These are phyloP conservation scores for Rostrohypoxylon terebratum DNA, from an alignment of 495 filamentous ascomycete species.

Conservation along the genomic window DNA sequence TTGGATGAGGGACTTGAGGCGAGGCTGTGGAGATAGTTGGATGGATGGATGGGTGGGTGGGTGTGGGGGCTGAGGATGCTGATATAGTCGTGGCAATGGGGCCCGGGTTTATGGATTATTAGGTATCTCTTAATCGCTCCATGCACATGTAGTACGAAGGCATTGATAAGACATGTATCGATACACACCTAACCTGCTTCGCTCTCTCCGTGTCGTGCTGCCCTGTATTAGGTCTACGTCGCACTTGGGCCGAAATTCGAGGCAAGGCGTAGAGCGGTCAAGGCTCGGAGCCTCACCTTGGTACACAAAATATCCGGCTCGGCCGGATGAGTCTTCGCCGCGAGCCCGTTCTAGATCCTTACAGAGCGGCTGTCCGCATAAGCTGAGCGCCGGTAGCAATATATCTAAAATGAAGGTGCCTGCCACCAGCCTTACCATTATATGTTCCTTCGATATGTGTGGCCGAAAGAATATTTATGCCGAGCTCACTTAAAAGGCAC, in stretches of 20 bases:
- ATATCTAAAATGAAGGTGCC: background rate
- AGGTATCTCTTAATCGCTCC: constrained; percentile 8
- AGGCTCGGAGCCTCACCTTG: background rate
- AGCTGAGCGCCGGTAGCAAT: background rate
- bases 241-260: background rate
- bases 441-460: background rate
- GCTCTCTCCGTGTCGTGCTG: background rate
- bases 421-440: background rate
- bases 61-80: constrained; percentile 3
- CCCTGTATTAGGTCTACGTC: background rate
- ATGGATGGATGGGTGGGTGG: background rate
- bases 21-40: background rate
- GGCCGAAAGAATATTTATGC: background rate
- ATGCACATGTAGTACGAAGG: background rate
- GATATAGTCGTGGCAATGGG: constrained; percentile 5
- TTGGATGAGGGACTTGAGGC: background rate
- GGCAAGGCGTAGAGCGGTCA: background rate
- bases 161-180: background rate
- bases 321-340: background rate
- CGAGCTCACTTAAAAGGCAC: background rate
- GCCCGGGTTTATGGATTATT: background rate
- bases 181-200: background rate
- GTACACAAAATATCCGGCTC: background rate
- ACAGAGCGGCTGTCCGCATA: background rate
- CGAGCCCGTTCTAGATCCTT: background rate